A percentile compares a stretch with the other conserved stretches of the same genome.
These are phyloP conservation scores for Picochlorum sp. DNA, from an alignment of 139 green algal genomes.

Conservation along the genomic window DNA sequence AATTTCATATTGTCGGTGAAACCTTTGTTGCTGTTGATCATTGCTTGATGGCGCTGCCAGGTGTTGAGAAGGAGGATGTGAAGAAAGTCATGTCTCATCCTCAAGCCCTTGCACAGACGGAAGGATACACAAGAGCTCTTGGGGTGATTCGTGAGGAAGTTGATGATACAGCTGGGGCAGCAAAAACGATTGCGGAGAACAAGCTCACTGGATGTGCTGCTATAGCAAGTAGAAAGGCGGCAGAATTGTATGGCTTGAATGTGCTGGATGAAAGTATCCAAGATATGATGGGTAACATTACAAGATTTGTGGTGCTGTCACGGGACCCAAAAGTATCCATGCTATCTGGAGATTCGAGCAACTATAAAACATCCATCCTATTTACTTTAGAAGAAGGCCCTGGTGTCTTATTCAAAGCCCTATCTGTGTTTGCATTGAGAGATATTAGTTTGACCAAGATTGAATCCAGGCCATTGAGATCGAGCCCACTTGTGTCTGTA, in stretches of 20 bases:
- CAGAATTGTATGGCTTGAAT: conserved; percentile 62
- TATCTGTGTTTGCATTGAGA: conserved; percentile 90
- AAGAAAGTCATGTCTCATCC: conserved; percentile 81
- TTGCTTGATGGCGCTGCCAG: conserved; percentile 90
- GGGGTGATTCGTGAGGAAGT: conserved; percentile 68
- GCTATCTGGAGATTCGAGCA: neutral
- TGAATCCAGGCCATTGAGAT: conserved; percentile 79
- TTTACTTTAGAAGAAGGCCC: conserved; percentile 77
- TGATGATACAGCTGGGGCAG: conserved; percentile 88
- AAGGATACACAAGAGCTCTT: conserved; percentile 61
- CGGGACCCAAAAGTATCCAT: conserved; percentile 69
- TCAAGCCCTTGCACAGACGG: conserved; percentile 70
- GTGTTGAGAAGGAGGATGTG: conserved; percentile 63
- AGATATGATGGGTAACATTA: conserved; percentile 88
- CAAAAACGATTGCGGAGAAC: conserved; percentile 50
- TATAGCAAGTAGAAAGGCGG: conserved; percentile 57
- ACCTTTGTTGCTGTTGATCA: conserved; percentile 77
- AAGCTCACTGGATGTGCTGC: conserved; percentile 36
- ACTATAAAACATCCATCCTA: conserved; percentile 86
- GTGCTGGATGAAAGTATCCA: conserved; percentile 69
- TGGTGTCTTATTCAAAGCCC: conserved; percentile 92
- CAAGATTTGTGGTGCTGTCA: conserved; percentile 90
- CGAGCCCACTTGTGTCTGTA: conserved; percentile 23
- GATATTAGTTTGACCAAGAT: conserved; percentile 98
- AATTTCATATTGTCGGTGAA: conserved; percentile 86